Conservation (phyloP, 345 rosid genomes). For the Alliaria petiolata region DNA sequence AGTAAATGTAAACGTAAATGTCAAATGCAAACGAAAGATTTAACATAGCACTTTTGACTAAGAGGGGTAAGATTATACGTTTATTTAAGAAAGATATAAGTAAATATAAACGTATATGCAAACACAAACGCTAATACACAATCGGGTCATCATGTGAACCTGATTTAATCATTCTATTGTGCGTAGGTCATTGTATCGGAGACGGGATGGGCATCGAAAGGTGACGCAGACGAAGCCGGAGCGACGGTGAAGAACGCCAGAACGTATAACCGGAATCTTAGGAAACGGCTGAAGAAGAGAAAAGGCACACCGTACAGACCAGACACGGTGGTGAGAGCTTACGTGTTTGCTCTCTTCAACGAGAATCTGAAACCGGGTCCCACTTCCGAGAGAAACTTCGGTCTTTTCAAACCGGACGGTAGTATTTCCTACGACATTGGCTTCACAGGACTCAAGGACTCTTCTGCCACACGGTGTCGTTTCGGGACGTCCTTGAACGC, state of each 20-base stretch:
- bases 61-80: too few relatives aligned
- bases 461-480: slow-evolving; percentile 37
- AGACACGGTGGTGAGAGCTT: slow-evolving; percentile 53
- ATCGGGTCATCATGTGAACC: not conserved
- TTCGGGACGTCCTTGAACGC: slow-evolving; percentile 3
- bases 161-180: not conserved
- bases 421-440: slow-evolving; percentile 76
- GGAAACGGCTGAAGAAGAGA: slow-evolving; percentile 53
- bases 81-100: too few relatives aligned
- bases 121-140: too few relatives aligned
- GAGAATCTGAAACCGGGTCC: slow-evolving; percentile 92
- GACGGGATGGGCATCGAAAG: slow-evolving; percentile 92
- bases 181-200: slow-evolving; percentile 74
- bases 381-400: slow-evolving; percentile 91
- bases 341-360: slow-evolving; percentile 81
- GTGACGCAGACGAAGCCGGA: slow-evolving; percentile 74
- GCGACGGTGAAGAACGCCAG: slow-evolving; percentile 59
- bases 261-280: slow-evolving; percentile 61
- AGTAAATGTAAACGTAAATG: too few relatives aligned
- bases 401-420: slow-evolving; percentile 89
- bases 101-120: too few relatives aligned
- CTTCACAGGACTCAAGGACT: slow-evolving; percentile 58
- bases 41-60: too few relatives aligned
- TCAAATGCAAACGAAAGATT: too few relatives aligned
- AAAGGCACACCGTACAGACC: slow-evolving; percentile 92